Percentiles rank a stretch among this genome's conserved stretches.
Conservation (phyloP, 2,329 filamentous ascomycete genomes). For the Fusarium torulosum region DNA sequence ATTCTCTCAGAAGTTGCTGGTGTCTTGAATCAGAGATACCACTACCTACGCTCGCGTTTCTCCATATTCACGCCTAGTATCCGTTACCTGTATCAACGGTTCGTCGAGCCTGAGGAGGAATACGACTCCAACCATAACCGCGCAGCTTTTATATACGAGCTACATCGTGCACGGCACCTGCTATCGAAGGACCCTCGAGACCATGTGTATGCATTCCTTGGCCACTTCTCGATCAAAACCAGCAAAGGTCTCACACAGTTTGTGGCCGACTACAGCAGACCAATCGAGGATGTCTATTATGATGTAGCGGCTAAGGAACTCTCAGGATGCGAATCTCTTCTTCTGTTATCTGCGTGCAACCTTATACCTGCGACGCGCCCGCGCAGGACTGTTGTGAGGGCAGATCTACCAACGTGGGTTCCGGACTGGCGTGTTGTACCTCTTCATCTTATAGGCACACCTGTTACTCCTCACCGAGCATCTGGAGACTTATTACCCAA, state of each 20-base stretch:
- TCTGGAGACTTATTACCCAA: slow-evolving; percentile 45
- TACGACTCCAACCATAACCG: slow-evolving; percentile 50
- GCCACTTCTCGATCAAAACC: slow-evolving; percentile 51
- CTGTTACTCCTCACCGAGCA: slow-evolving; percentile 51
- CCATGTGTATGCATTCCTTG: slow-evolving; percentile 54
- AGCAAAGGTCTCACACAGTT: slow-evolving; percentile 44
- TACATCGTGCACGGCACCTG: slow-evolving; percentile 53
- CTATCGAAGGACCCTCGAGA: slow-evolving; percentile 52
- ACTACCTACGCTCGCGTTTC: slow-evolving; percentile 50
- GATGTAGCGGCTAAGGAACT: slow-evolving; percentile 52
- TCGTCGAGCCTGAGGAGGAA: slow-evolving; percentile 50
- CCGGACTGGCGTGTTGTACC: slow-evolving; percentile 54
- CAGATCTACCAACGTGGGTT: slow-evolving; percentile 53
- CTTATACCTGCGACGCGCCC: slow-evolving; percentile 26
- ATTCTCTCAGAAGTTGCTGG: slow-evolving; percentile 49
- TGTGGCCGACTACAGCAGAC: slow-evolving; percentile 49
- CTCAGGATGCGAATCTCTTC: slow-evolving; percentile 46
- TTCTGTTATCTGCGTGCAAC: slow-evolving; percentile 51
- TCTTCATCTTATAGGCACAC: slow-evolving; percentile 51
- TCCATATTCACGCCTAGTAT: slow-evolving; percentile 52
- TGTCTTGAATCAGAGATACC: slow-evolving; percentile 52
- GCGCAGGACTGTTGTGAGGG: slow-evolving; percentile 13
- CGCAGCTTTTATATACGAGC: slow-evolving; percentile 53
- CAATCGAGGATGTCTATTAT: slow-evolving; percentile 51
- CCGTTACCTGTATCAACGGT: slow-evolving; percentile 51